Evolutionary conservation across 768 basidiomycete species (phyloP), one percentile per base, ranked within the genome.

Genomic region (Collybiopsis confluens): DNA sequence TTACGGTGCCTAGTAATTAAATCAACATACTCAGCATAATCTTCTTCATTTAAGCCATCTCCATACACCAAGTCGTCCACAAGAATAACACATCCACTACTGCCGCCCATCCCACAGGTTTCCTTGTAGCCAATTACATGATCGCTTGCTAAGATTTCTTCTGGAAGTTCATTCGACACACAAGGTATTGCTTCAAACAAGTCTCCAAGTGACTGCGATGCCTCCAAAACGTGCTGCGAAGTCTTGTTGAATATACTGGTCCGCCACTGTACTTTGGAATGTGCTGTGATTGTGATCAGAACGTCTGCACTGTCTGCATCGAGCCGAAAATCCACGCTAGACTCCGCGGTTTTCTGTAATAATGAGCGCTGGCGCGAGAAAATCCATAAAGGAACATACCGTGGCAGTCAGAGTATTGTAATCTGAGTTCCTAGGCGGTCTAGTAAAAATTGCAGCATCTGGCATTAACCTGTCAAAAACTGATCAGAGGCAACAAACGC

Each of bases 161-260:
- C 59, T 1, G 77, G 74, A 21, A 81, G 65, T 37, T 82, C 78
- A 33, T 79, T 82, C 2, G 82, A 83, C 4, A 73, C 62, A 58
- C 91, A 92, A 20, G 83, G 81, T 24, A 92, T 77, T 26, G 68
- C 66, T 4, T 73, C 67, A 53, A 77, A 77, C 11, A 92, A 64
- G 56, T 90, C 85, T 18, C 73, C 76, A 2, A 93, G 76, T 0
- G 83, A 87, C 61, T 91, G 86, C 4, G 83, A 84, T n/a, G 88
- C 83, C 15, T 86, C 64, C 6, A 88, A 64, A 10, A 76, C 78
- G 62, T 90, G 87, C 59, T 85, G 85, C 8, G 89, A 90, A 54
- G 76, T 69, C 35, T 86, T 85, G 44, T 73, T 72, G 10, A 86
- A 69, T 48, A 78, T 76, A 48, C 79, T 81, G 50, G 78, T 78